Base-by-base conservation (phyloP, 768 basidiomycete genomes). In the Lentinula raphanica region DNA sequence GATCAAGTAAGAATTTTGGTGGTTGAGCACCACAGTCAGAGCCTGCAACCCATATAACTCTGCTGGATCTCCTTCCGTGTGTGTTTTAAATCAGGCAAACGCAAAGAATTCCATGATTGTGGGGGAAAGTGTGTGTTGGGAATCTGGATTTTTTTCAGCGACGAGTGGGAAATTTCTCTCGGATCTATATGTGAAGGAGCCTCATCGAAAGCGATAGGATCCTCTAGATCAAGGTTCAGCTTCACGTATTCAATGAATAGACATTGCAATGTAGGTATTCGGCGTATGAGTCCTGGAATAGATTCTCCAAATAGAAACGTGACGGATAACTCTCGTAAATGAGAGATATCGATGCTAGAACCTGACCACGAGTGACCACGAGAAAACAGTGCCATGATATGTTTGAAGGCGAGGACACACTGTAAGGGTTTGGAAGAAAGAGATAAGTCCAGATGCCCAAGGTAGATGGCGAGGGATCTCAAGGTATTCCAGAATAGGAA, bases 271-370 rank as follows among this genome's bases (percentile, higher is more conserved):
- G 32, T 23, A 19, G 51, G 36, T 23, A 53, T n/a, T 39, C 51
- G 51, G 11, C 35, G 13, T 23, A 53, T 15, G 6, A 53, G 36
- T 11, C 39, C 36, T 8, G 32, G 21, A 17, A 53, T 36, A 15
- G 51, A 53, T n/a, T 39, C 36, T 19, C 51, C 51, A 32, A 53
- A 25, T 12, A 53, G 21, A 53, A 35, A 53, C 38, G 51, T 38
- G 35, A 53, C 12, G 5, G 51, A 8, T 36, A 53, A 27, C 21
- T 39, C 51, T 4, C 11, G 36, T 1, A 53, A 21, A 39, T 53
- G 51, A 3, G 51, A 53, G 23, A 53, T 23, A n/a, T 53, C 51
- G 17, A 53, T 23, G 17, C 13, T 23, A 25, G 9, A 5, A 4
- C 32, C 51, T 17, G 51, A 35, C 35, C 32, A n/a, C n/a, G n/a